Evolutionary conservation across 2,329 filamentous ascomycete species (phyloP).

Genomic region (Apiospora aurea): DNA sequence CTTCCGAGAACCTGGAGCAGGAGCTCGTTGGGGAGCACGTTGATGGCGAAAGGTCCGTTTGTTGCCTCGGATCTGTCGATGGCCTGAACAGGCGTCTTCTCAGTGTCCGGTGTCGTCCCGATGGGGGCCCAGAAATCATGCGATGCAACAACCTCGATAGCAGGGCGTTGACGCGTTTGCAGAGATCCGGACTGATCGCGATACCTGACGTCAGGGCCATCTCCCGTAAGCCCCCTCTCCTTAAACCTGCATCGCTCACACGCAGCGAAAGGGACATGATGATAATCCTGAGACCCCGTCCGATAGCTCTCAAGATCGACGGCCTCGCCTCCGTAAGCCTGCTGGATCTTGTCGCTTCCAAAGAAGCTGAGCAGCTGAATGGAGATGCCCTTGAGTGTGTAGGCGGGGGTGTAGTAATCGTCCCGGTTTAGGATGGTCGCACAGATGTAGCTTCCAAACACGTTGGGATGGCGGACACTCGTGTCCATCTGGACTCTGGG

Average conservation of each 20-base stretch:
- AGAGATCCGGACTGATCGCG: background rate
- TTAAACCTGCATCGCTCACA: background rate
- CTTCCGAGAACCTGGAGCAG: slow-evolving; percentile 44
- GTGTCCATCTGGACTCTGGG: slow-evolving; percentile 51
- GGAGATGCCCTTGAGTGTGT: slow-evolving; percentile 56
- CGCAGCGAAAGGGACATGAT: background rate
- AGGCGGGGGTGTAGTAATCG: slow-evolving; percentile 56
- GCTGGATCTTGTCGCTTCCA: slow-evolving; percentile 53
- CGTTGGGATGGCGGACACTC: slow-evolving; percentile 51
- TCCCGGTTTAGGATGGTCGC: slow-evolving; percentile 52
- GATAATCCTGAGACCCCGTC: fast-evolving
- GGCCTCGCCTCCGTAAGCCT: slow-evolving; percentile 37
- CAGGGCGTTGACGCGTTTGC: fast-evolving
- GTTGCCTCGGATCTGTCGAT: background rate
- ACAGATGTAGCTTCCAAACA: slow-evolving; percentile 53
- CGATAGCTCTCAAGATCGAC: slow-evolving; percentile 38
- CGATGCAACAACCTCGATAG: background rate
- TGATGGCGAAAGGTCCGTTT: slow-evolving; percentile 33
- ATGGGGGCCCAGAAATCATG: background rate
- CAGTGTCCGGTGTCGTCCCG: background rate
- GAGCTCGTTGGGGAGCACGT: slow-evolving; percentile 49
- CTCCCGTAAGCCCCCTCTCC: background rate
- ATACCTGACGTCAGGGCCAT: background rate
- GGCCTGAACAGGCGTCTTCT: background rate
- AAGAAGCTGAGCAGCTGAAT: slow-evolving; percentile 62